These are phyloP conservation scores for Eragrostis tef DNA, from an alignment of 202 grass and related monocot species.

Conservation along the genomic window DNA sequence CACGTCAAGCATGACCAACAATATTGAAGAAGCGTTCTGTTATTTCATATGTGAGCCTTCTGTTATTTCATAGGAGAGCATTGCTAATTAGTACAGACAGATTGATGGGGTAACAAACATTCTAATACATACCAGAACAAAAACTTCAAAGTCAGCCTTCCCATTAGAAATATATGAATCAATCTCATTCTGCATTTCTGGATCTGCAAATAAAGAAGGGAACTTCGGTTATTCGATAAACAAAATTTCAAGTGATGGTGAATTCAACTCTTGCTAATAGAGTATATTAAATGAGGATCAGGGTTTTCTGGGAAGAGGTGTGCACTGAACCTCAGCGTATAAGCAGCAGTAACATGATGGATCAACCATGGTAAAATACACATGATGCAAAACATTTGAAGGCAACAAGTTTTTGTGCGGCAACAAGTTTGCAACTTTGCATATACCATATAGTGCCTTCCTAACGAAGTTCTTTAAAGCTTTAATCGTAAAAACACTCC, in stretches of 20 bases:
- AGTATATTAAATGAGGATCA: not conserved
- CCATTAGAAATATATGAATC: slow-evolving; percentile 60
- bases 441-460: not conserved
- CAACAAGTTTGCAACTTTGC: not conserved
- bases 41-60: too few relatives aligned
- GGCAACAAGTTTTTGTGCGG: not conserved
- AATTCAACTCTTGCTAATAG: slow-evolving; percentile 12
- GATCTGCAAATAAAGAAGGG: slow-evolving; percentile 58
- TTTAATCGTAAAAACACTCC: not conserved
- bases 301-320: not conserved
- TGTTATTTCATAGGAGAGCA: slow-evolving; percentile 25
- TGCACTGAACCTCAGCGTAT: not conserved
- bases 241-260: not conserved
- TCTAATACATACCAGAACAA: slow-evolving; percentile 57
- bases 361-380: not conserved
- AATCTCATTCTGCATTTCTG: slow-evolving; percentile 69
- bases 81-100: slow-evolving; percentile 17
- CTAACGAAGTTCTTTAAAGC: slow-evolving; percentile 3
- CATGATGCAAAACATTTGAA: not conserved
- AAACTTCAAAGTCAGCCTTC: slow-evolving; percentile 58
- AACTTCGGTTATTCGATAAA: slow-evolving; percentile 37
- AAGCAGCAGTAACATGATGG: not conserved
- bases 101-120: slow-evolving; percentile 21
- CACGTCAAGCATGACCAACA: not conserved
- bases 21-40: slow-evolving; percentile 20